Base-by-base conservation (phyloP, 1,284 basidiomycete species). In the Puccinia novopanici region DNA sequence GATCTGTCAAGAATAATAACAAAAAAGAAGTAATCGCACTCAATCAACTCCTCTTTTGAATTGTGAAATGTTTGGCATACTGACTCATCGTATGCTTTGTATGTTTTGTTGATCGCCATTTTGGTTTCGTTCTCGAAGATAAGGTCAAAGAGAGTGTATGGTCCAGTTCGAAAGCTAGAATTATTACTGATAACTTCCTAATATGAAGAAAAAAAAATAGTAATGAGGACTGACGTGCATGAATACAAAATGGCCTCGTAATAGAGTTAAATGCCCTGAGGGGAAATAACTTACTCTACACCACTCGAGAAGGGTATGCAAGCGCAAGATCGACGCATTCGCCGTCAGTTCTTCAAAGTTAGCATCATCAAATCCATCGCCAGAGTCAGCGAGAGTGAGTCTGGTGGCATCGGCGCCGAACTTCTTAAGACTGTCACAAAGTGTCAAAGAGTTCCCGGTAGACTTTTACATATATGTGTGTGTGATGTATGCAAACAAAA, bases 281-380 rank as follows among this genome's bases (percentile, higher is more conserved):
- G 10, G 37, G 27, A n/a, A 37, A 54, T 13, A 84, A 82, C 90
- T 81, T 81, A 93, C 94, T 87, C 95, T 91, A 84, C 93, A 95
- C 95, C 96, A 99, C 9, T 89, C 89, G 83, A 95, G 89, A 83
- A 98, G 88, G 0, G 96, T 99, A 87, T 96, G 92, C 82, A 99
- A 88, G 82, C 97, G 91, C 84, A 99, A 87, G 85, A 99, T 99
- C 83, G 95, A 95, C 27, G 97, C 95, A 85, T 99, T 99, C 24
- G 97, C 97, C 15, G 93, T 94, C 88, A 95, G 94, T 89, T 99
- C 97, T 86, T 99, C 97, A 84, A 99, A 99, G 88, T 98, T 99
- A 77, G 92, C 93, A 87, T 99, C 96, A 86, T 98, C 95, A 84
- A 99, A 91, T 81, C 95, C 94, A 86, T 99, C 97, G 48, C 97